These are phyloP conservation scores for Phoenix dactylifera DNA, from an alignment of 176 grass and related monocot genomes.

Conservation along the genomic window DNA sequence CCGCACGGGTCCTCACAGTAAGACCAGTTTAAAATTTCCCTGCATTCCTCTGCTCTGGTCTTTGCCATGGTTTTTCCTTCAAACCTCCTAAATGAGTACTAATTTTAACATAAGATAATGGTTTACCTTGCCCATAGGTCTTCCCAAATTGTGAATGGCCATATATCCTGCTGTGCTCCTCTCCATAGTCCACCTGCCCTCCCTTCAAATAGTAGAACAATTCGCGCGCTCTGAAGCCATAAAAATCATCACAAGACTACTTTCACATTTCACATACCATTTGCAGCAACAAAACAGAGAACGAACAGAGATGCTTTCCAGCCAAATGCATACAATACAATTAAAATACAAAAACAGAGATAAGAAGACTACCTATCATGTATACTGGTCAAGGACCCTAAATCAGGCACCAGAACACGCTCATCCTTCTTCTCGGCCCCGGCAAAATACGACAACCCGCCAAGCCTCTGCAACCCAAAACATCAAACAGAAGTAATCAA, in stretches of 20 bases:
- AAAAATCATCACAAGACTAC: neutral
- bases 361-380: conserved; percentile 59
- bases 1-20: no score
- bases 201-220: conserved; percentile 98
- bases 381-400: conserved; percentile 94
- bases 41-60: no score
- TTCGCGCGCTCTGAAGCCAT: conserved; percentile 65
- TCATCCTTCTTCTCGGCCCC: conserved; percentile 98
- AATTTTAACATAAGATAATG: no score
- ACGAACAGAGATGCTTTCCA: no score
- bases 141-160: conserved; percentile 78
- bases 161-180: conserved; percentile 70
- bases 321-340: no score
- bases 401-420: conserved; percentile 92
- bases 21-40: neutral
- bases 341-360: no score
- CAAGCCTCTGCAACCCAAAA: conserved; percentile 56
- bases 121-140: conserved; percentile 55
- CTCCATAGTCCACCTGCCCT: conserved; percentile 81
- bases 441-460: conserved; percentile 86
- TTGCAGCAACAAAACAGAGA: no score
- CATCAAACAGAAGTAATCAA: neutral
- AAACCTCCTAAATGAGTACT: no score
- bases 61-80: no score
- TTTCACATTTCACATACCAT: no score